phyloP scores from a whole-genome alignment of 2,329 filamentous ascomycete species.

The Calycina marina region DNA sequence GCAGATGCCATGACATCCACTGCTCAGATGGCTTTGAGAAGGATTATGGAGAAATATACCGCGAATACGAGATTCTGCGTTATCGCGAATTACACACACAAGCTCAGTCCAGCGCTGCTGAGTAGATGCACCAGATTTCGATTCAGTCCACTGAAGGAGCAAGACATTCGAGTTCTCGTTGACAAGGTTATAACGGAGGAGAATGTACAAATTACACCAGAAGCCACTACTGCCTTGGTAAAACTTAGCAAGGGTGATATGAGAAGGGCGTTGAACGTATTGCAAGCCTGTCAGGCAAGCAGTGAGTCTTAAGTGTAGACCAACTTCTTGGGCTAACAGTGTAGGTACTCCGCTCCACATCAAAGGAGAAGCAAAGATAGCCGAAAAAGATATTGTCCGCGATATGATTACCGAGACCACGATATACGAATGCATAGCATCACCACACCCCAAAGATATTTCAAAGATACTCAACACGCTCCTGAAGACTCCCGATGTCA shows the following conservation, averaged over 20 bases:
- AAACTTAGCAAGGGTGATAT: slow-evolving; percentile 89
- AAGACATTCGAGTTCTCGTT: slow-evolving; percentile 71
- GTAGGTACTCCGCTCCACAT: slow-evolving; percentile 54
- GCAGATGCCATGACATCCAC: slow-evolving; percentile 99
- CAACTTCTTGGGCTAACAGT: slow-evolving; percentile 5
- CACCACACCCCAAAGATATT: slow-evolving; percentile 82
- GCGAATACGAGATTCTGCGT: slow-evolving; percentile 96
- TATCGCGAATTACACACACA: slow-evolving; percentile 98
- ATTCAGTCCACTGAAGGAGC: slow-evolving; percentile 84
- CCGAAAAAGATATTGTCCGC: slow-evolving; percentile 51
- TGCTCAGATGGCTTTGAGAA: slow-evolving; percentile 88
- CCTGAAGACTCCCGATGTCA: slow-evolving; percentile 73
- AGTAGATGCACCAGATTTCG: slow-evolving; percentile 90
- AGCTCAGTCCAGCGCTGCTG: slow-evolving; percentile 81
- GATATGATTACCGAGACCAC: slow-evolving; percentile 82
- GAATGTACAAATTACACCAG: slow-evolving; percentile 64
- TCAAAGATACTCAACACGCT: slow-evolving; percentile 71
- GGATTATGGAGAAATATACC: slow-evolving; percentile 99
- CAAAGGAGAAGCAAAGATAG: slow-evolving; percentile 42
- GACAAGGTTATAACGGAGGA: slow-evolving; percentile 85
- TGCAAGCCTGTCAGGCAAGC: slow-evolving; percentile 92
- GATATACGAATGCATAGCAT: slow-evolving; percentile 96
- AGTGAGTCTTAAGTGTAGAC: slow-evolving; percentile 36
- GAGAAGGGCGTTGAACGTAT: slow-evolving; percentile 83
- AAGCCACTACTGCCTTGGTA: slow-evolving; percentile 73